Evolutionary conservation across 768 basidiomycete species (phyloP).

Genomic region (Multifurca ochricompacta): DNA sequence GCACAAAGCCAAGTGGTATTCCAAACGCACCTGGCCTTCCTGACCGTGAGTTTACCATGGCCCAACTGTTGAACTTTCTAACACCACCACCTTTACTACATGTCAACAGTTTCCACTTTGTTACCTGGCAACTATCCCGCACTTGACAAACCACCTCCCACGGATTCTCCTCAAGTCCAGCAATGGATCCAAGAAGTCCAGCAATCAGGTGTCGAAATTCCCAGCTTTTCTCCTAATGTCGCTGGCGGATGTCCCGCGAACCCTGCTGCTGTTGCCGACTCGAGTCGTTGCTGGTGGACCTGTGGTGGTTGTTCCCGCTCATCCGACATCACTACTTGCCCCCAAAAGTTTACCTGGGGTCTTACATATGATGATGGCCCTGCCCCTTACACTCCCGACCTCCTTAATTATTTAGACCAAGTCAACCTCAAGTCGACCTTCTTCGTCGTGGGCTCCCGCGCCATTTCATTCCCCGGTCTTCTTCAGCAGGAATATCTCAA

Average conservation of each 20-base stretch:
- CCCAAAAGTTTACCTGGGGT: constrained; percentile 52
- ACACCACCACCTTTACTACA: background rate
- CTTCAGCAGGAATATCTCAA: constrained; percentile 69
- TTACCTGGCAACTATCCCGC: constrained; percentile 44
- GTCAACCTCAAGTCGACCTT: constrained; percentile 71
- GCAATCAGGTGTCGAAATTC: constrained; percentile 50
- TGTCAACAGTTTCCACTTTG: constrained; percentile 5
- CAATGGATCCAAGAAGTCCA: constrained; percentile 63
- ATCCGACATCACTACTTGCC: constrained; percentile 73
- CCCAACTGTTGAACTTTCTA: too few relatives aligned
- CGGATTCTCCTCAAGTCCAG: constrained; percentile 53
- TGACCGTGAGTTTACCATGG: constrained; percentile 24
- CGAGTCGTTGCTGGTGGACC: constrained; percentile 70
- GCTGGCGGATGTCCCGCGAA: constrained; percentile 49
- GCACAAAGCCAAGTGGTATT: constrained; percentile 35
- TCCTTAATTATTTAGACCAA: constrained; percentile 62
- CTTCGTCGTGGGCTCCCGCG: constrained; percentile 81
- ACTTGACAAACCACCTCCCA: constrained; percentile 54
- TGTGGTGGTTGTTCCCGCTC: constrained; percentile 61
- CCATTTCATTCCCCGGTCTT: constrained; percentile 58
- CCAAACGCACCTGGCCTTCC: constrained; percentile 30
- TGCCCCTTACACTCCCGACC: constrained; percentile 62
- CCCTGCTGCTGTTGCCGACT: constrained; percentile 39
- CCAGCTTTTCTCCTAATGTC: constrained; percentile 41
- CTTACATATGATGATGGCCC: constrained; percentile 75